Conservation (phyloP, 139 green algal species). For the Ulvella scutata region DNA sequence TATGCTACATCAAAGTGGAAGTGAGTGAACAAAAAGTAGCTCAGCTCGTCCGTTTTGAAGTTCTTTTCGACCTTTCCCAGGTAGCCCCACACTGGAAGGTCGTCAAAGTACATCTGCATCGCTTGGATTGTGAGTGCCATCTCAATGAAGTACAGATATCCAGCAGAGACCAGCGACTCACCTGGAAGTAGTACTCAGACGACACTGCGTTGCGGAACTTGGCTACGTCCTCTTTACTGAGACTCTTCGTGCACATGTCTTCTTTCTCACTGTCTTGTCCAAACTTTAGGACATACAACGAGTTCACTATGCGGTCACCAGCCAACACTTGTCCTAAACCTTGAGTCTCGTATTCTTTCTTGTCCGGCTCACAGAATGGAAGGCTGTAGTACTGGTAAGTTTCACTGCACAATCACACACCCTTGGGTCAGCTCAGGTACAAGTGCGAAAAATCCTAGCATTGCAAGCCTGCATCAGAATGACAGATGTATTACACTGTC, state of each 20-base stretch:
- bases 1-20: slow-evolving; percentile 87
- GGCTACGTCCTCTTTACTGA: slow-evolving; percentile 60
- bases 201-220: slow-evolving; percentile 60
- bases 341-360: slow-evolving; percentile 67
- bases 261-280: slow-evolving; percentile 55
- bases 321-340: slow-evolving; percentile 72
- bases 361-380: slow-evolving; percentile 77
- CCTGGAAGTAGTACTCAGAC: slow-evolving; percentile 97
- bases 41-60: slow-evolving; percentile 14
- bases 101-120: slow-evolving; percentile 78
- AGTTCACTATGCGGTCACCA: slow-evolving; percentile 63
- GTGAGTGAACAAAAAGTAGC: slow-evolving; percentile 78
- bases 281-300: slow-evolving; percentile 81
- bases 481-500: no score
- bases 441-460: no score
- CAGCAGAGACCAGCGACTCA: not conserved
- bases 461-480: no score
- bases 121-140: slow-evolving; percentile 1
- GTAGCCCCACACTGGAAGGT: slow-evolving; percentile 95
- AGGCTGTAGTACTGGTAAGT: slow-evolving; percentile 95
- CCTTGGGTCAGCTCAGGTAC: no score
- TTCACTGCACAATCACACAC: slow-evolving; percentile 35
- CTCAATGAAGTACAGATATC: not conserved
- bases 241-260: slow-evolving; percentile 61
- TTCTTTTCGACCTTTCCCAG: slow-evolving; percentile 70